Percentiles rank a stretch among this genome's conserved stretches.
These are phyloP conservation scores for Spergularia marina DNA, from an alignment of 148 eudicot genomes.

Conservation along the genomic window DNA sequence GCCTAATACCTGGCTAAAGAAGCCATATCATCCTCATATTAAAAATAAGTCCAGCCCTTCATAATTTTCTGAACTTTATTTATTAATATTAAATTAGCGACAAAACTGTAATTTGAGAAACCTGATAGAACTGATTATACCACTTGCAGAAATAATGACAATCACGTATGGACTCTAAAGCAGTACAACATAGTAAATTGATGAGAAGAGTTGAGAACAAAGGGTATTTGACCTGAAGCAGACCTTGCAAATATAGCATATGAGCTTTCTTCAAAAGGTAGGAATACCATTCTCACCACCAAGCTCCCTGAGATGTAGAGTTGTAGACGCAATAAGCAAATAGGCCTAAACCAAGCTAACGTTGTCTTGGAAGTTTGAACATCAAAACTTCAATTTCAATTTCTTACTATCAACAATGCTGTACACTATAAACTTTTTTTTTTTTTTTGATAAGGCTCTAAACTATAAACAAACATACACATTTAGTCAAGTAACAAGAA, in stretches of 20 bases:
- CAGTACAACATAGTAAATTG: neutral
- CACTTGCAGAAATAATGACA: neutral
- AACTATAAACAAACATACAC: slow-evolving; percentile 1
- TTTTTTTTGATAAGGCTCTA: neutral
- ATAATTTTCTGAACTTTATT: no score
- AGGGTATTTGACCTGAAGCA: slow-evolving; percentile 77
- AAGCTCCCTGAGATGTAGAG: slow-evolving; percentile 72
- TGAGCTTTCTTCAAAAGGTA: slow-evolving; percentile 98
- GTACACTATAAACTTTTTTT: neutral
- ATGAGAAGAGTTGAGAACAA: neutral
- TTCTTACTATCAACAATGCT: neutral
- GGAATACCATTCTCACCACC: slow-evolving; percentile 93
- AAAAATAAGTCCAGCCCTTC: no score
- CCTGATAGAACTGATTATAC: no score
- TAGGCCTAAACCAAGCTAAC: neutral
- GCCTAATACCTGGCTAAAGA: no score
- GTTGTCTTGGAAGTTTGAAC: neutral
- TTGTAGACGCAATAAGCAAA: slow-evolving; percentile 2
- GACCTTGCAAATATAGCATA: slow-evolving; percentile 94
- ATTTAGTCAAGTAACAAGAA: neutral
- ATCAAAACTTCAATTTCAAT: neutral
- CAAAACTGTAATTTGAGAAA: no score
- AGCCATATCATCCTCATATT: no score
- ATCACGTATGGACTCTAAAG: neutral
- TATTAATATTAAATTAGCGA: no score